phyloP scores from a whole-genome alignment of 768 basidiomycete genomes.

The Hygrocybe coccinea region DNA sequence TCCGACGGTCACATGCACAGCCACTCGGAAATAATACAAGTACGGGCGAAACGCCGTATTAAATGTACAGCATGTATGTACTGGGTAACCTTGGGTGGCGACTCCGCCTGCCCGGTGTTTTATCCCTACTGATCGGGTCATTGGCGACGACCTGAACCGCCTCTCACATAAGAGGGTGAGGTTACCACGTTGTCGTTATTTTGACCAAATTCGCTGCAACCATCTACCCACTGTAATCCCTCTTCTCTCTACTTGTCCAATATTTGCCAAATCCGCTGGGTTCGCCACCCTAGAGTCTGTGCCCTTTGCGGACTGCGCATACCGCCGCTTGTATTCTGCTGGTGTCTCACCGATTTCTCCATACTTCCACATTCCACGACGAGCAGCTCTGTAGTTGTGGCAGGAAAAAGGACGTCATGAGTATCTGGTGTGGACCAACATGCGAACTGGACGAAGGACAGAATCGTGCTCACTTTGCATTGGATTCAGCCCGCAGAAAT shows the following conservation, averaged over 20 bases:
- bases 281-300: neutral
- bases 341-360: constrained; percentile 60
- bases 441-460: neutral
- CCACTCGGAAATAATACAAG: no score
- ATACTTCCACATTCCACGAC: constrained; percentile 71
- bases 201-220: neutral
- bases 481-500: constrained; percentile 56
- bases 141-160: no score
- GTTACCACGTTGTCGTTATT: neutral
- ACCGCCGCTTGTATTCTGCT: constrained; percentile 72
- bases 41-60: no score
- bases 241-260: neutral
- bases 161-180: neutral
- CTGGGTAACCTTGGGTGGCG: no score
- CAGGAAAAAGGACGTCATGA: neutral
- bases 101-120: no score
- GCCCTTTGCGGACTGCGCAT: constrained; percentile 27
- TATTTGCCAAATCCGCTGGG: neutral
- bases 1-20: no score
- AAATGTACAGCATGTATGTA: no score
- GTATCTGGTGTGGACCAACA: neutral
- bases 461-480: constrained; percentile 54
- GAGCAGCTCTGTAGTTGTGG: constrained; percentile 43
- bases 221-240: neutral
- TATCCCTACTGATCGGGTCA: no score